Conservation (phyloP, 179 eudicot genomes). For the Beta macrorhiza region DNA sequence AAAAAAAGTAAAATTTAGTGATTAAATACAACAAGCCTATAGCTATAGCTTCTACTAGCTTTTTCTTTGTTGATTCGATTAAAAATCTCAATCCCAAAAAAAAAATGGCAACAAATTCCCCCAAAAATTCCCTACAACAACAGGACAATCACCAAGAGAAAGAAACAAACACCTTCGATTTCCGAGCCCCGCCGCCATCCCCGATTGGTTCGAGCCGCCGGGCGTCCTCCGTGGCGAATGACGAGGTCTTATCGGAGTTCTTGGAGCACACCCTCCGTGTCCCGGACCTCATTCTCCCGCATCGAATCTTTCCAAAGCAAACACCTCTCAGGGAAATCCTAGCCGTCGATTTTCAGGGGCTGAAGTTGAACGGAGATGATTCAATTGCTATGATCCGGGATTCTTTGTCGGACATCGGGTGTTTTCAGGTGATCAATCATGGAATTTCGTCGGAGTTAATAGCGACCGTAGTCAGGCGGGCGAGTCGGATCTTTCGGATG, state of each 20-base stretch:
- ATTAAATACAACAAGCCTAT: background rate
- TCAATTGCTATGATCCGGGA: slow-evolving; percentile 28
- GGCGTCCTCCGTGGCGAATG: slow-evolving; percentile 62
- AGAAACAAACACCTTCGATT: slow-evolving; percentile 36
- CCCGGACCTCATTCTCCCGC: slow-evolving; percentile 71
- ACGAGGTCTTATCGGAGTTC: slow-evolving; percentile 59
- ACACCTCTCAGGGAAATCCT: slow-evolving; percentile 45
- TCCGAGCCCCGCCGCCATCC: slow-evolving; percentile 91
- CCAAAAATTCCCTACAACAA: slow-evolving; percentile 9
- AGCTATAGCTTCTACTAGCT: slow-evolving; percentile 14
- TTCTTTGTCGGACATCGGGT: slow-evolving; percentile 45
- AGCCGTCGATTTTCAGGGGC: slow-evolving; percentile 37
- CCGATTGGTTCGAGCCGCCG: slow-evolving; percentile 71
- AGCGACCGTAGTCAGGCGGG: slow-evolving; percentile 28
- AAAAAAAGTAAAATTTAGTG: too few species aligned
- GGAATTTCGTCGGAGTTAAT: slow-evolving; percentile 45
- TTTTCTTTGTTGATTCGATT: background rate
- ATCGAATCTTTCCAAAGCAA: slow-evolving; percentile 65
- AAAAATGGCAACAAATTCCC: slow-evolving; percentile 21
- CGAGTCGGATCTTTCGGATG: slow-evolving; percentile 44
- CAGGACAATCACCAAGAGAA: slow-evolving; percentile 17
- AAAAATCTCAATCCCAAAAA: background rate
- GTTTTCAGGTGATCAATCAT: slow-evolving; percentile 69
- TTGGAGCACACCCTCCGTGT: slow-evolving; percentile 61
- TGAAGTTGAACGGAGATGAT: slow-evolving; percentile 7